These are phyloP conservation scores for Leccinum fallax DNA, from an alignment of 1,284 basidiomycete species.

Conservation along the genomic window DNA sequence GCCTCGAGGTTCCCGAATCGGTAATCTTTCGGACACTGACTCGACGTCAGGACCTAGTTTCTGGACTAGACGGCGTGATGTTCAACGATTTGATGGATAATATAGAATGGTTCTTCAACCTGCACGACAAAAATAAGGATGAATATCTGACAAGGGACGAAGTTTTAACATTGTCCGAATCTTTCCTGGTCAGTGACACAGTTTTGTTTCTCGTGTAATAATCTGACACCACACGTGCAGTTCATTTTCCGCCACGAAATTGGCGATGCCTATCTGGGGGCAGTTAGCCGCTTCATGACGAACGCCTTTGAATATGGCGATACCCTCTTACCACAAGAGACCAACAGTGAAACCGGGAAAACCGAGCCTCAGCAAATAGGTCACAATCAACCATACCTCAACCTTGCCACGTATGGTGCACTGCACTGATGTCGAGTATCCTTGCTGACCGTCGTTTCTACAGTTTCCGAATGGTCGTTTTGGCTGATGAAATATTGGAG, in stretches of 20 bases:
- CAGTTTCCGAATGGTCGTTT: constrained; percentile 96
- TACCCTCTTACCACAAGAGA: constrained; percentile 63
- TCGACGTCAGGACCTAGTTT: constrained; percentile 76
- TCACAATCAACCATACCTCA: constrained; percentile 86
- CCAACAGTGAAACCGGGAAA: constrained; percentile 43
- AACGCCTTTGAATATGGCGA: constrained; percentile 98
- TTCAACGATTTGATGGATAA: constrained; percentile 97
- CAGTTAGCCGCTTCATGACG: constrained; percentile 94
- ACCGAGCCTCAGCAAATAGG: constrained; percentile 51
- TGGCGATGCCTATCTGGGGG: constrained; percentile 95
- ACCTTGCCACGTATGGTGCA: constrained; percentile 70
- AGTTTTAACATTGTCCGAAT: constrained; percentile 93
- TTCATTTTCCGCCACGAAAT: constrained; percentile 98
- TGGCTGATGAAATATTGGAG: constrained; percentile 93
- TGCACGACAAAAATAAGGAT: constrained; percentile 96
- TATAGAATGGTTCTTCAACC: constrained; percentile 97
- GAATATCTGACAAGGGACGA: constrained; percentile 96
- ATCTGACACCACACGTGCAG: constrained; percentile 42
- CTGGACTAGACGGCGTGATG: constrained; percentile 90
- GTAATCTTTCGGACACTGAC: constrained; percentile 6
- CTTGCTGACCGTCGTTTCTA: constrained; percentile 9
- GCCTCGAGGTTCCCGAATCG: background rate
- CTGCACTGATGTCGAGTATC: constrained; percentile 1
- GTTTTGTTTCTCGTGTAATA: background rate
- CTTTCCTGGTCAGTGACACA: constrained; percentile 70